These are phyloP conservation scores for Nemophila menziesii DNA, from an alignment of 257 asterid species.

Conservation along the genomic window DNA sequence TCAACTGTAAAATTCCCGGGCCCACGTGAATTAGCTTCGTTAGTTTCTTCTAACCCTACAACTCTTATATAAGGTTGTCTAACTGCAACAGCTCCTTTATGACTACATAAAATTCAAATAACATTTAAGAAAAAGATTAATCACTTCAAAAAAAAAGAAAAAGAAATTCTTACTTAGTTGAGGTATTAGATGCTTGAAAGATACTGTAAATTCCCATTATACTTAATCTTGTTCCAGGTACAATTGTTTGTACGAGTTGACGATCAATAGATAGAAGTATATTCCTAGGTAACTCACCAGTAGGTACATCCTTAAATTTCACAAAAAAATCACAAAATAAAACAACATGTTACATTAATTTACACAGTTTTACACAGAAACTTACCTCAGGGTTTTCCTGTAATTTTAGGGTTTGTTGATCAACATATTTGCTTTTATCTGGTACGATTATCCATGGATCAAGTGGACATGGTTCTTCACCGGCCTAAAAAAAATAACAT, in stretches of 20 bases:
- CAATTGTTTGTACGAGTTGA: conserved; percentile 97
- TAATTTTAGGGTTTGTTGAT: conserved; percentile 83
- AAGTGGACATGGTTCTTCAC: conserved; percentile 83
- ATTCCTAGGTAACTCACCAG: conserved; percentile 97
- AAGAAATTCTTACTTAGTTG: conserved; percentile 77
- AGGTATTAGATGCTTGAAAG: conserved; percentile 85
- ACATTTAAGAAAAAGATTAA: conserved; percentile 2
- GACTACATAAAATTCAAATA: conserved; percentile 43
- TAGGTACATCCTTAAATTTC: conserved; percentile 76
- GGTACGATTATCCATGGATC: conserved; percentile 94
- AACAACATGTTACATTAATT: too few species aligned
- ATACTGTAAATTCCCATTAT: conserved; percentile 93
- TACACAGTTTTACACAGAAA: too few species aligned
- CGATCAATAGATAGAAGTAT: conserved; percentile 91
- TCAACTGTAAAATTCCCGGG: conserved; percentile 71
- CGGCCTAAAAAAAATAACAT: conserved; percentile 36
- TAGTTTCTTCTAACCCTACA: conserved; percentile 80
- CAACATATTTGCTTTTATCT: conserved; percentile 88
- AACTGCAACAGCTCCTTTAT: conserved; percentile 94
- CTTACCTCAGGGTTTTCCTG: conserved; percentile 96
- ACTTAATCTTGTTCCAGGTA: conserved; percentile 95
- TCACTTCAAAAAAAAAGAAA: not conserved
- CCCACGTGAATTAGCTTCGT: conserved; percentile 74
- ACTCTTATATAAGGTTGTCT: conserved; percentile 95
- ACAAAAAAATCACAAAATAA: conserved; percentile 2